Percentiles rank a stretch among this genome's conserved stretches.
These are phyloP conservation scores for Aureobasidium leucospermi DNA, from an alignment of 2,329 filamentous ascomycete genomes.

Conservation along the genomic window DNA sequence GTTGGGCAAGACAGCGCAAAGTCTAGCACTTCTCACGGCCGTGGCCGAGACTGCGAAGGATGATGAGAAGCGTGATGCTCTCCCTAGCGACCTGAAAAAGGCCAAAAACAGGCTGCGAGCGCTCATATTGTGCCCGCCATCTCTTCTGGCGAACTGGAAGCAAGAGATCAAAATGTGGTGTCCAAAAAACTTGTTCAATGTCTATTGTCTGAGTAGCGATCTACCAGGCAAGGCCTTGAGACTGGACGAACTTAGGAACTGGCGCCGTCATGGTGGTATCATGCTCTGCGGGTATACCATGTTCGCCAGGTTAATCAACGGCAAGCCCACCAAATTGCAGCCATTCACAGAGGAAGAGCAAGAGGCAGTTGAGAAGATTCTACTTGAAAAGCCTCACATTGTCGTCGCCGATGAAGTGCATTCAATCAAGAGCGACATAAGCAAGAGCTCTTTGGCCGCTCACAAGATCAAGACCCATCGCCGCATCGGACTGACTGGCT, in stretches of 20 bases:
- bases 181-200: slow-evolving; percentile 39
- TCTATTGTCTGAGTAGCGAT: slow-evolving; percentile 38
- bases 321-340: slow-evolving; percentile 5
- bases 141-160: slow-evolving; percentile 72
- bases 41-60: slow-evolving; percentile 60
- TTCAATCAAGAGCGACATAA: slow-evolving; percentile 58
- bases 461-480: slow-evolving; percentile 56
- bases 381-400: slow-evolving; percentile 59
- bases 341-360: slow-evolving; percentile 53
- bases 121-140: slow-evolving; percentile 68
- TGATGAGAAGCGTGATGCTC: slow-evolving; percentile 55
- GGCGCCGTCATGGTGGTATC: slow-evolving; percentile 61
- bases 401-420: slow-evolving; percentile 85
- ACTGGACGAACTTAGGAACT: slow-evolving; percentile 43
- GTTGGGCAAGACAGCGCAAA: slow-evolving; percentile 85
- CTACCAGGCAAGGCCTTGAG: slow-evolving; percentile 30
- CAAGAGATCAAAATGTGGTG: slow-evolving; percentile 71
- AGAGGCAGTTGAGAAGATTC: slow-evolving; percentile 35
- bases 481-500: slow-evolving; percentile 79
- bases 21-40: slow-evolving; percentile 70
- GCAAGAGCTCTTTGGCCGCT: slow-evolving; percentile 48
- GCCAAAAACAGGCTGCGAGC: slow-evolving; percentile 46
- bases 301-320: slow-evolving; percentile 44
- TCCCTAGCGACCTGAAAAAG: slow-evolving; percentile 53
- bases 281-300: slow-evolving; percentile 70